phyloP scores from a whole-genome alignment of 306 rosid genomes.

The Gastrolobium villosum region DNA sequence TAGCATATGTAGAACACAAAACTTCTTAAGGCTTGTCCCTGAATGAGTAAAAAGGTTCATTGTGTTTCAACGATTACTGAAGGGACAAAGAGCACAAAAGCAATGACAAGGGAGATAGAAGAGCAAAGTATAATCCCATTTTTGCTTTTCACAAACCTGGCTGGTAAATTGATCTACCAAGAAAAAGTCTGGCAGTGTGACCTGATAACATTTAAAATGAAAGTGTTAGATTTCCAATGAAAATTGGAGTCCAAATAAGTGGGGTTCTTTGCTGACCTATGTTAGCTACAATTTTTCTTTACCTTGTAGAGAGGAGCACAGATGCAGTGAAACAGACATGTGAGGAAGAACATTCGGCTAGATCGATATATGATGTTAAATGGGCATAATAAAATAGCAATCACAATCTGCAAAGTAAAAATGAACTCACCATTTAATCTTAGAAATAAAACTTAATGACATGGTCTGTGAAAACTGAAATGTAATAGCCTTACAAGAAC shows the following conservation, averaged over 20 bases:
- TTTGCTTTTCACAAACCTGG: constrained; percentile 57
- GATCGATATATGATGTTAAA: constrained; percentile 70
- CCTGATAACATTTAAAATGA: constrained; percentile 52
- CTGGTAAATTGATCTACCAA: constrained; percentile 85
- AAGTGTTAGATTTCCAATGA: background rate
- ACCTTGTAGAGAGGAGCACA: constrained; percentile 77
- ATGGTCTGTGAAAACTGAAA: background rate
- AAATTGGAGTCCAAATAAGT: background rate
- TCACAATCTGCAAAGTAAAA: constrained; percentile 53
- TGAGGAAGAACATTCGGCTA: constrained; percentile 68
- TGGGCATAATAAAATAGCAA: constrained; percentile 61
- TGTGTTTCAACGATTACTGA: background rate
- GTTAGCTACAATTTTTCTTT: background rate
- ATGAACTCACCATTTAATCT: constrained; percentile 2
- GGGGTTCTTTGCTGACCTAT: background rate
- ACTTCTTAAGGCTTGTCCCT: constrained; percentile 79
- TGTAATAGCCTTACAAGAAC: constrained; percentile 61
- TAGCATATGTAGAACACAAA: constrained; percentile 77
- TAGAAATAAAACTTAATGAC: constrained; percentile 1
- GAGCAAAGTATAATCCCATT: background rate
- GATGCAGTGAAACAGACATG: constrained; percentile 60
- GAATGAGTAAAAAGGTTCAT: constrained; percentile 20
- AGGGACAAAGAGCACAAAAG: background rate
- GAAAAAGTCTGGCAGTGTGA: constrained; percentile 76
- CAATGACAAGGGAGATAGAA: background rate